Conservation (phyloP, 2,329 filamentous ascomycete species). For the Colletotrichum tofieldiae region DNA sequence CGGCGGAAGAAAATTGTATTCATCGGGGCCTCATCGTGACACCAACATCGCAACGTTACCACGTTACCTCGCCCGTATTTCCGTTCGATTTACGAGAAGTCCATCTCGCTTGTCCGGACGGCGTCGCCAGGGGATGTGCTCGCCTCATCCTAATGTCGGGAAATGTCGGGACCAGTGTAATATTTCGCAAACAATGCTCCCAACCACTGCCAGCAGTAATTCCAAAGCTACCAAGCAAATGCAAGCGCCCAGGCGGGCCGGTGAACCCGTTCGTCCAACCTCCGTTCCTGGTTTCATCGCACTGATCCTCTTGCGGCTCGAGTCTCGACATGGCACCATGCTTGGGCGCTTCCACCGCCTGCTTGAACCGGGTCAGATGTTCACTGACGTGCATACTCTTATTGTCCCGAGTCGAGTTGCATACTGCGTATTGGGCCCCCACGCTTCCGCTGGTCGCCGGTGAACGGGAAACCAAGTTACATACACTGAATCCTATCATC, state of each 20-base stretch:
- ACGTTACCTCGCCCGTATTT: slow-evolving; percentile 34
- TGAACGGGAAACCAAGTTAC: slow-evolving; percentile 6
- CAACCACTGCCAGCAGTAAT: slow-evolving; percentile 10
- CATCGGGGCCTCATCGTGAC: neutral
- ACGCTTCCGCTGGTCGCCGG: slow-evolving; percentile 36
- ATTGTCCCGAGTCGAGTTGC: neutral
- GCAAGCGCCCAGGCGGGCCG: slow-evolving; percentile 26
- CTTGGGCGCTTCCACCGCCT: slow-evolving; percentile 36
- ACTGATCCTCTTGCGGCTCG: slow-evolving; percentile 36
- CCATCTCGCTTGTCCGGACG: slow-evolving; percentile 13
- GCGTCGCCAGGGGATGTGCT: neutral
- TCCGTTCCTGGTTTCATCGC: slow-evolving; percentile 34
- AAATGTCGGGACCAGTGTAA: slow-evolving; percentile 25
- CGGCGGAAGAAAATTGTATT: neutral
- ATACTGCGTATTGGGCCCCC: slow-evolving; percentile 1
- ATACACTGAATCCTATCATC: neutral
- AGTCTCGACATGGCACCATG: slow-evolving; percentile 39
- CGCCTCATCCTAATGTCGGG: slow-evolving; percentile 32
- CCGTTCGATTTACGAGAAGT: slow-evolving; percentile 39
- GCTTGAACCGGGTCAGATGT: slow-evolving; percentile 29
- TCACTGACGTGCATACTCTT: slow-evolving; percentile 30
- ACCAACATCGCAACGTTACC: slow-evolving; percentile 10
- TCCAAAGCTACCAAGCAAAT: slow-evolving; percentile 2
- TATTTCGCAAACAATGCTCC: neutral
- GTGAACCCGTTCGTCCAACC: slow-evolving; percentile 32